Evolutionary conservation across 148 eudicot species (phyloP), one percentile per base, ranked within the genome.

Genomic region (Simmondsia chinensis): DNA sequence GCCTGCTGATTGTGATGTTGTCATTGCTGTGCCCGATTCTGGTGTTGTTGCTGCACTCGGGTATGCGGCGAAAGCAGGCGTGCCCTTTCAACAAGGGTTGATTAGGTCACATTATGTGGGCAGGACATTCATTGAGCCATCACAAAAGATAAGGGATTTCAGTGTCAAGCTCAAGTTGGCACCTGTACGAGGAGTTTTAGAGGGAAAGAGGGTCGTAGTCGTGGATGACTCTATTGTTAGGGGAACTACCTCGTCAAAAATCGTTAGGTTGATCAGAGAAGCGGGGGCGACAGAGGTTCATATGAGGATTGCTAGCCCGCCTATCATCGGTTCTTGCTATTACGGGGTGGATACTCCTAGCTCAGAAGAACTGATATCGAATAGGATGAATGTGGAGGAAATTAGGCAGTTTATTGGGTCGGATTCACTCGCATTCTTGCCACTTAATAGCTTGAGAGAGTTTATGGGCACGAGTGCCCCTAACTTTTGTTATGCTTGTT

Each of bases 291-390:
- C 64, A 29, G 75, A 70, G 43, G 70, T 70, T 2, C 75, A 70
- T 39, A 64, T 70, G 96, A 82, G 96, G 65, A 87, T 87, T 31
- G 96, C 94, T 0, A 79, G 96, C 48, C 75, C 75, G 0, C 74
- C 75, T 3, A 70, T 70, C 15, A 80, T 77, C 5, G 85, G 65
- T 1, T 87, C 96, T 33, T 70, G 96, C 40, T 87, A 87, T 43
- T 87, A 87, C 45, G 96, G 96, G 5, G 94, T 87, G 12, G 96
- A 87, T 54, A 87, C 94, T 2, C 96, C 96, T 12, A 80, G 86
- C 39, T 22, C 96, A 0, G 79, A 83, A 61, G 96, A 87, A 60
- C 49, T 87, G 56, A 87, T 87, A 21, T 83, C 96, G 1, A 87
- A 87, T 60, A 72, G 85, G 63, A 57, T 80, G 86, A 65, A 41